Percentiles rank a stretch among this genome's conserved stretches.
Conservation (phyloP, 352 stramenopile genomes). For the Phytopythium ostracodes region DNA sequence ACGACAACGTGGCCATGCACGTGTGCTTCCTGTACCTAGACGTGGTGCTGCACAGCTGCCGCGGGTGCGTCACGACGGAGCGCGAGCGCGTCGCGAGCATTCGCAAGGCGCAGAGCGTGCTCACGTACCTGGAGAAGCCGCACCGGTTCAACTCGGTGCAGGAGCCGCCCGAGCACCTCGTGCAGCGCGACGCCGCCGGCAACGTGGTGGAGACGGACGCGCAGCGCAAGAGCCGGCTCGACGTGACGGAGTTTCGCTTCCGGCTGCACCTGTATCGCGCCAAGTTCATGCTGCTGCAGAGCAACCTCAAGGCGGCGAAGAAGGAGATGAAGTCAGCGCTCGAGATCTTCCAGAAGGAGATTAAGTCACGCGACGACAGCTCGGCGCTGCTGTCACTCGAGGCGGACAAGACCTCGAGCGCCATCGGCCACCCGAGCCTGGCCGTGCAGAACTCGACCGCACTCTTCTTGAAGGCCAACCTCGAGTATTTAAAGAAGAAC, state of each 20-base stretch:
- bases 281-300: slow-evolving; percentile 87
- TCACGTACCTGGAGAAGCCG: slow-evolving; percentile 89
- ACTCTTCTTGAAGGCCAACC: slow-evolving; percentile 91
- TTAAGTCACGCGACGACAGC: slow-evolving; percentile 50
- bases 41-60: slow-evolving; percentile 87
- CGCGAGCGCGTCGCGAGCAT: slow-evolving; percentile 54
- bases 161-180: slow-evolving; percentile 33
- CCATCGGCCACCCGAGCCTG: slow-evolving; percentile 70
- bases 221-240: slow-evolving; percentile 54
- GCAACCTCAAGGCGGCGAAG: slow-evolving; percentile 87
- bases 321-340: slow-evolving; percentile 92
- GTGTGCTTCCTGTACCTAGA: slow-evolving; percentile 92
- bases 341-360: slow-evolving; percentile 92
- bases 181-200: slow-evolving; percentile 25
- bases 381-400: slow-evolving; percentile 22
- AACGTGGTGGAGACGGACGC: slow-evolving; percentile 39
- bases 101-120: slow-evolving; percentile 83
- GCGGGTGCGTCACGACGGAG: slow-evolving; percentile 81
- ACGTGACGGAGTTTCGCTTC: slow-evolving; percentile 88
- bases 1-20: slow-evolving; percentile 91
- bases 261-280: slow-evolving; percentile 90
- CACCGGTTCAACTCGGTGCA: slow-evolving; percentile 86
- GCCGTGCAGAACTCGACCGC: slow-evolving; percentile 86
- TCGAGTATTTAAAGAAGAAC: slow-evolving; percentile 93
- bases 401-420: slow-evolving; percentile 69